Percentiles rank a stretch among this genome's conserved stretches.
These are phyloP conservation scores for Curvularia eragrostidis DNA, from an alignment of 2,329 filamentous ascomycete species.

Conservation along the genomic window DNA sequence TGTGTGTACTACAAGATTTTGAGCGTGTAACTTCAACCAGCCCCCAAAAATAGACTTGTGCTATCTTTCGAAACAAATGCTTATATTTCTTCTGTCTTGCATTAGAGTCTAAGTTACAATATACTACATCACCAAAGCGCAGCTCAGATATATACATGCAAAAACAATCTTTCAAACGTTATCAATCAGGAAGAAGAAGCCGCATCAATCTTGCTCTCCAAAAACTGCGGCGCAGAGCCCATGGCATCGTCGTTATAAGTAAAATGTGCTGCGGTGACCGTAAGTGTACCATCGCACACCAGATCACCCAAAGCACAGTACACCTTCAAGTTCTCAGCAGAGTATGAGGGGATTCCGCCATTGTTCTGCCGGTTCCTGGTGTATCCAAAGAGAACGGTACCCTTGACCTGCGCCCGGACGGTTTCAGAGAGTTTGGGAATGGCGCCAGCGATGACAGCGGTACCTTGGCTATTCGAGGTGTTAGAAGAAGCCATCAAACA, in stretches of 20 bases:
- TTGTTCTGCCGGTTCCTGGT: slow-evolving; percentile 50
- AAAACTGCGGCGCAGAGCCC: slow-evolving; percentile 35
- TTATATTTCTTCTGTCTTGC: not conserved
- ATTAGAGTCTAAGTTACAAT: not conserved
- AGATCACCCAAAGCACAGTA: slow-evolving; percentile 47
- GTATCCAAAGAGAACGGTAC: slow-evolving; percentile 52
- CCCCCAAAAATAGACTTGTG: not conserved
- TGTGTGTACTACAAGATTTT: slow-evolving; percentile 1
- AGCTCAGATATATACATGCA: not conserved
- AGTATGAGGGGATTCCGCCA: slow-evolving; percentile 46
- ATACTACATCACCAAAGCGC: not conserved
- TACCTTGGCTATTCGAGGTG: slow-evolving; percentile 44
- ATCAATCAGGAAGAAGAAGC: not conserved
- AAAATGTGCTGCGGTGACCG: slow-evolving; percentile 44
- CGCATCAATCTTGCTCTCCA: slow-evolving; percentile 29
- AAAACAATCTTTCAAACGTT: not conserved
- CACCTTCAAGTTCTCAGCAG: slow-evolving; percentile 41
- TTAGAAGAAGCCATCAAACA: slow-evolving; percentile 14
- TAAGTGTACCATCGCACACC: slow-evolving; percentile 46
- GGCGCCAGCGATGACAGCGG: slow-evolving; percentile 48
- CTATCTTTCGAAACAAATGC: not conserved
- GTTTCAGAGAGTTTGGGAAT: slow-evolving; percentile 36
- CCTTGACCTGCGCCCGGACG: slow-evolving; percentile 44
- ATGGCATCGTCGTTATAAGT: slow-evolving; percentile 39
- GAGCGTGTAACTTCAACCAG: not conserved